A percentile compares a stretch with the other conserved stretches of the same genome.
phyloP scores from a whole-genome alignment of 352 stramenopile species.

The Globisporangium apiculatum region DNA sequence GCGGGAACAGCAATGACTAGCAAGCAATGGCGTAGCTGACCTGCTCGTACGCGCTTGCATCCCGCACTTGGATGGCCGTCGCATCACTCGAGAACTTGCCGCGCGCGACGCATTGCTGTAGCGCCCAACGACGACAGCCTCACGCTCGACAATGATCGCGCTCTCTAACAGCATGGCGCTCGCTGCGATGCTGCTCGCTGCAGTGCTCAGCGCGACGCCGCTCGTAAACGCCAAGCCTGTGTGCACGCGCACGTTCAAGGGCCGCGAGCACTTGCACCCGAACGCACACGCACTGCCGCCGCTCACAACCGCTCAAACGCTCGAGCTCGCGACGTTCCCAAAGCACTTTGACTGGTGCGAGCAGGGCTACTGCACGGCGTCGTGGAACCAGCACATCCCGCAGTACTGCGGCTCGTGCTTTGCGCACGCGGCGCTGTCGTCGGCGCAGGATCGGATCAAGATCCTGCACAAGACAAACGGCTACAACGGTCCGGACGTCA shows the following conservation, averaged over 20 bases:
- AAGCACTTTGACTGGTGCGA: conserved; percentile 83
- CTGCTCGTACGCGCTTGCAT: too few species aligned
- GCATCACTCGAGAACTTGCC: too few species aligned
- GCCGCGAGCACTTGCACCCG: conserved; percentile 35
- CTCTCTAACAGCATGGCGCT: not conserved
- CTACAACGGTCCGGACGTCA: conserved; percentile 41
- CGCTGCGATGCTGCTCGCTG: not conserved
- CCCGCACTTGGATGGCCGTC: too few species aligned
- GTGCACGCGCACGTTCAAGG: conserved; percentile 38
- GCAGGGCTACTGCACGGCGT: conserved; percentile 44
- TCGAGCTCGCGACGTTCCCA: conserved; percentile 37
- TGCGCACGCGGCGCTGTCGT: conserved; percentile 49
- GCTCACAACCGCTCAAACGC: conserved; percentile 20
- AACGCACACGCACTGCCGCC: conserved; percentile 22
- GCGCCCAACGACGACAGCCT: too few species aligned
- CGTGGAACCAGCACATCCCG: conserved; percentile 69
- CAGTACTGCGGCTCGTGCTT: conserved; percentile 77
- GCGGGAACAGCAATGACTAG: too few species aligned
- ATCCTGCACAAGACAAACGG: conserved; percentile 39
- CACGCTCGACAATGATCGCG: not conserved
- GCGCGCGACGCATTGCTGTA: too few species aligned
- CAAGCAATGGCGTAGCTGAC: too few species aligned
- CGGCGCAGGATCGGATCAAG: conserved; percentile 60
- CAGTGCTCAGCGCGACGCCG: not conserved
- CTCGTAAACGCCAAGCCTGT: conserved; percentile 26